Percentiles rank a stretch among this genome's conserved stretches.
phyloP scores from a whole-genome alignment of 139 green algal genomes.

The Coelastrella sp. region DNA sequence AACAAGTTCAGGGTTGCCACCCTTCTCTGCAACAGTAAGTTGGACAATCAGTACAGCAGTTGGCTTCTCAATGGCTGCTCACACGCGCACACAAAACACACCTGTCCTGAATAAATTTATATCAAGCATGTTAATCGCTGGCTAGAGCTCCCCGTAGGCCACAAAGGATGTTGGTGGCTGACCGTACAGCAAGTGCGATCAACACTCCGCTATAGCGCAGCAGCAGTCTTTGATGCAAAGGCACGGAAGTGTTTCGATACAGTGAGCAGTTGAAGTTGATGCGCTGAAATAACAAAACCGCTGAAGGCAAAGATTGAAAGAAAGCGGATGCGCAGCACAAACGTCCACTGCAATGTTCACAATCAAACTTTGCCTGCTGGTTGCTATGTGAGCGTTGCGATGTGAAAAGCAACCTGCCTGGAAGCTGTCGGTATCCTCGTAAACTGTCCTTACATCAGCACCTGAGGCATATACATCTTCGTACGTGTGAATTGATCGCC shows the following conservation, averaged over 20 bases:
- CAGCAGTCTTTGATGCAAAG: no score
- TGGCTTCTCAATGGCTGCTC: not conserved
- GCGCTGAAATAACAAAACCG: no score
- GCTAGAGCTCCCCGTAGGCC: not conserved
- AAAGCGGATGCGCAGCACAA: no score
- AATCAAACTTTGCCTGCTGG: no score
- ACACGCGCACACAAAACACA: conserved; percentile 8
- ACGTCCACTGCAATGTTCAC: no score
- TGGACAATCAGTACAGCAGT: not conserved
- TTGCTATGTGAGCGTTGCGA: no score
- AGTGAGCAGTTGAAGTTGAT: no score
- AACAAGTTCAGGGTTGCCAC: conserved; percentile 94
- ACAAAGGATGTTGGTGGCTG: not conserved
- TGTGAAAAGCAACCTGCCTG: not conserved
- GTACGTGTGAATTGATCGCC: not conserved
- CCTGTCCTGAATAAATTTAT: conserved; percentile 95
- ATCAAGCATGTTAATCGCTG: conserved; percentile 87
- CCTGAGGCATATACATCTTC: not conserved
- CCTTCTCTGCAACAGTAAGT: conserved; percentile 85
- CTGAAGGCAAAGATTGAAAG: no score
- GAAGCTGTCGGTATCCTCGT: not conserved
- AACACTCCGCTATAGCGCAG: no score
- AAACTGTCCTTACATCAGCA: not conserved
- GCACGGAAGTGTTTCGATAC: no score
- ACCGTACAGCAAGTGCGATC: no score